Conservation (phyloP, 1,139 yeast species). For the Wickerhamiella infanticola region DNA sequence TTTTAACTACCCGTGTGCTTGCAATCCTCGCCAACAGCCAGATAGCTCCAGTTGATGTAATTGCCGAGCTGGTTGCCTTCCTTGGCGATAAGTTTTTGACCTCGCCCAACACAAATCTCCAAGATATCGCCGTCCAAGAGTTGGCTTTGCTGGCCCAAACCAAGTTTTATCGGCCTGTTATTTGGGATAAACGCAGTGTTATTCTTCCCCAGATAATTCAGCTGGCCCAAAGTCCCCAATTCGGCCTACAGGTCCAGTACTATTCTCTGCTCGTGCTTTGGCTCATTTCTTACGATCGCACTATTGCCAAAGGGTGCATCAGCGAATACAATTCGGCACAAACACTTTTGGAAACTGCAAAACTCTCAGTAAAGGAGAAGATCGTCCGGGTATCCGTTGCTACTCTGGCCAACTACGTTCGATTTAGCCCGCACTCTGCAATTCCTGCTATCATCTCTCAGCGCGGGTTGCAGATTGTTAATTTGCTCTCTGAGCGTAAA, state of each 20-base stretch:
- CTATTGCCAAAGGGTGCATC: slow-evolving; percentile 39
- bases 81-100: slow-evolving; percentile 32
- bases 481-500: slow-evolving; percentile 64
- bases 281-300: slow-evolving; percentile 62
- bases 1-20: slow-evolving; percentile 18
- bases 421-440: slow-evolving; percentile 27
- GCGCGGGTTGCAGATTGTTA: slow-evolving; percentile 55
- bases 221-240: slow-evolving; percentile 34
- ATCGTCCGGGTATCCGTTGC: slow-evolving; percentile 71
- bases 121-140: slow-evolving; percentile 53
- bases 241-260: slow-evolving; percentile 74
- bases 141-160: slow-evolving; percentile 45
- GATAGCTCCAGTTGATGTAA: slow-evolving; percentile 18
- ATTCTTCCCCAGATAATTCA: slow-evolving; percentile 42
- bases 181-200: slow-evolving; percentile 37
- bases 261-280: slow-evolving; percentile 63
- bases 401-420: slow-evolving; percentile 36
- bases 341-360: slow-evolving; percentile 47
- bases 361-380: slow-evolving; percentile 81
- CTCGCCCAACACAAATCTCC: slow-evolving; percentile 36
- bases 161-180: slow-evolving; percentile 41
- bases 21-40: slow-evolving; percentile 9
- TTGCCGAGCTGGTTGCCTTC: slow-evolving; percentile 32
- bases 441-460: slow-evolving; percentile 62
- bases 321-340: slow-evolving; percentile 30